Evolutionary conservation across 2,329 filamentous ascomycete genomes (phyloP).

Genomic region (Phyllosticta capitalensis): DNA sequence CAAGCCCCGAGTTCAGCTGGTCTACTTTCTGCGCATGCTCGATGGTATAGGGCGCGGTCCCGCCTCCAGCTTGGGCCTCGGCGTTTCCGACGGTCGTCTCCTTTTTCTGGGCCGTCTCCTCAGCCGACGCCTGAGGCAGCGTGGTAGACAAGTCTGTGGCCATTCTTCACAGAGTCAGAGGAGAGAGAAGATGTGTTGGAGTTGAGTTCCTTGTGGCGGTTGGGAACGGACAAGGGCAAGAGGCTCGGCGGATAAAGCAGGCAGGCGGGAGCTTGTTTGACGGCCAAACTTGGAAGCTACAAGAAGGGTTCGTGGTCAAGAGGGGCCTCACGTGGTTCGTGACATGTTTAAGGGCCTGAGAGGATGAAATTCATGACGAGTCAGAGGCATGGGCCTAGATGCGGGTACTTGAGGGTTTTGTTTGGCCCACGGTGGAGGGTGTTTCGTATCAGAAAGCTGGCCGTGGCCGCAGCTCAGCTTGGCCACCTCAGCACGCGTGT

Average conservation of each 20-base stretch:
- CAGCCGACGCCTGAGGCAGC: not conserved
- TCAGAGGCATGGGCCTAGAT: not conserved
- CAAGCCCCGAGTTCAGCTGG: conserved; percentile 20
- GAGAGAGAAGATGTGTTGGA: not conserved
- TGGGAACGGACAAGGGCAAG: not conserved
- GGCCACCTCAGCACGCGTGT: not conserved
- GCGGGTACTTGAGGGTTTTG: not conserved
- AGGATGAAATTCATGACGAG: not conserved
- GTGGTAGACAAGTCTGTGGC: conserved; percentile 3
- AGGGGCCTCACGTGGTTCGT: not conserved
- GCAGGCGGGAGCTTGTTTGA: not conserved
- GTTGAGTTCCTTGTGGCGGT: not conserved
- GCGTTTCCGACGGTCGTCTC: conserved; percentile 3
- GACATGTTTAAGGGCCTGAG: not conserved
- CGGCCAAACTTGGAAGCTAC: not conserved
- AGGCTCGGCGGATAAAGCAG: not conserved
- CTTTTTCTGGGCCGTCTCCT: not conserved
- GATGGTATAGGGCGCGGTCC: conserved; percentile 20
- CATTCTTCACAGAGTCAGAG: not conserved
- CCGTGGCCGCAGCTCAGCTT: no score
- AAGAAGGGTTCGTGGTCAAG: not conserved
- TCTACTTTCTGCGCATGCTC: conserved; percentile 22
- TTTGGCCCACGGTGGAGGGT: no score
- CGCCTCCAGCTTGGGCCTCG: conserved; percentile 26
- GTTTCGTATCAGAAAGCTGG: not conserved